These are phyloP conservation scores for Kazachstania bromeliacearum DNA, from an alignment of 805 yeast species.

Conservation along the genomic window DNA sequence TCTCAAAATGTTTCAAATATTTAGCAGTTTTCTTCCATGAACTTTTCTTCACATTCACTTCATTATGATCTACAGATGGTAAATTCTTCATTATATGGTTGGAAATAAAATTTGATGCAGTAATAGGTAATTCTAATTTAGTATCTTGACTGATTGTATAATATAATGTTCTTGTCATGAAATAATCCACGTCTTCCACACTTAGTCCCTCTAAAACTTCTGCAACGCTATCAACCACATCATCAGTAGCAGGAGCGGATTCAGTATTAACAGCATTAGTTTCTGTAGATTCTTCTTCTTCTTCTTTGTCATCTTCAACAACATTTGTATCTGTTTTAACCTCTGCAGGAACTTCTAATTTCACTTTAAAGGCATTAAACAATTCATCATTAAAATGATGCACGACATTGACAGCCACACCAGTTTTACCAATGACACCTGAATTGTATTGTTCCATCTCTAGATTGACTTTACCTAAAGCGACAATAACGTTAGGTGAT, in stretches of 20 bases:
- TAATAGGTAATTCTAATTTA: slow-evolving; percentile 51
- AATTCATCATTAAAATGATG: slow-evolving; percentile 64
- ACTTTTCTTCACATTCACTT: slow-evolving; percentile 62
- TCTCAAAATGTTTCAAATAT: slow-evolving; percentile 80
- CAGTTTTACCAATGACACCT: slow-evolving; percentile 51
- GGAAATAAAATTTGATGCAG: slow-evolving; percentile 68
- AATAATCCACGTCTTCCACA: slow-evolving; percentile 61
- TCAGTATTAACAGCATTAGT: slow-evolving; percentile 6
- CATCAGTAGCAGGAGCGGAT: slow-evolving; percentile 4
- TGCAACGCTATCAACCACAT: slow-evolving; percentile 23
- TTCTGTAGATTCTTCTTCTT: slow-evolving; percentile 4
- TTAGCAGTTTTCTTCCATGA: slow-evolving; percentile 87
- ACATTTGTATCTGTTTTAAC: slow-evolving; percentile 7
- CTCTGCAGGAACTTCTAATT: slow-evolving; percentile 35
- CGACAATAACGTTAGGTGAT: slow-evolving; percentile 54
- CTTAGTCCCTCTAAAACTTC: slow-evolving; percentile 36
- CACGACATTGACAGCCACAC: slow-evolving; percentile 68
- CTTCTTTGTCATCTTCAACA: slow-evolving; percentile 5
- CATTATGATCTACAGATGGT: slow-evolving; percentile 47
- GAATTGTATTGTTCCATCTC: slow-evolving; percentile 34
- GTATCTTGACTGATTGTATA: slow-evolving; percentile 53
- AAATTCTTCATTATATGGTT: slow-evolving; percentile 58
- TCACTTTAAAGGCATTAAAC: slow-evolving; percentile 39
- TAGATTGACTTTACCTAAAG: slow-evolving; percentile 54
- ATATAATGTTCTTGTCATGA: slow-evolving; percentile 60